Base-by-base conservation (phyloP, 2,329 filamentous ascomycete genomes). In the Laburnicola sp. region DNA sequence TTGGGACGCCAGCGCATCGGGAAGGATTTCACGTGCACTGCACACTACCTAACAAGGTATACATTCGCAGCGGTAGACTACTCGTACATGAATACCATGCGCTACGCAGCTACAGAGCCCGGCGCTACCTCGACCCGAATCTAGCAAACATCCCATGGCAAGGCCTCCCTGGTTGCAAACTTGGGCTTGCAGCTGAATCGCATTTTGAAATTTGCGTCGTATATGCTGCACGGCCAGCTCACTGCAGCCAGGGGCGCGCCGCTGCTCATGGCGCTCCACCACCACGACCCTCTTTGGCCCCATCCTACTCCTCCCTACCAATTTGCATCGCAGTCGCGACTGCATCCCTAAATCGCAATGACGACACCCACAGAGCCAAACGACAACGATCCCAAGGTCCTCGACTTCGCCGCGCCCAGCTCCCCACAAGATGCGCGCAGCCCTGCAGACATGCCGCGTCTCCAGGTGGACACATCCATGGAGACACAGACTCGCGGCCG, bases 351-450 rank as follows among this genome's bases (percentile, higher is more conserved):
- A n/a, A n/a, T 37, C 28, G 36, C 21, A n/a, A 71, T 71, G 68
- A 56, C 66, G 38, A 52, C 61, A 26, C 62, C 64, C 30, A 38
- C 30, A n/a, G 39, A 35, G 8, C 11, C 23, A 11, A 11, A n/a
- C n/a, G n/a, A 36, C 34, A 56, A 50, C 26, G 52, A 59, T 38
- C 58, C 67, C 38, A 64, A 58, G 47, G 63, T 70, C 45, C 64
- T 65, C 22, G 69, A 72, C 59, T 71, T 72, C 50, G 67, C 64
- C n/a, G 52, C 64, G 21, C 53, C 61, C 36, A 50, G 54, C 25
- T 56, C 60, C 11, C 54, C 62, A 16, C 45, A 48, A 16, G 30
- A 51, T 21, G 44, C 56, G 25, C 50, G 45, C 38, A 53, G 6
- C 23, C 35, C 45, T 4, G 36, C 36, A 10, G 22, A 37, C 26